Evolutionary conservation across 2,329 filamentous ascomycete genomes (phyloP), one percentile per base, ranked within the genome.

Genomic region (Monosporascus sp.): DNA sequence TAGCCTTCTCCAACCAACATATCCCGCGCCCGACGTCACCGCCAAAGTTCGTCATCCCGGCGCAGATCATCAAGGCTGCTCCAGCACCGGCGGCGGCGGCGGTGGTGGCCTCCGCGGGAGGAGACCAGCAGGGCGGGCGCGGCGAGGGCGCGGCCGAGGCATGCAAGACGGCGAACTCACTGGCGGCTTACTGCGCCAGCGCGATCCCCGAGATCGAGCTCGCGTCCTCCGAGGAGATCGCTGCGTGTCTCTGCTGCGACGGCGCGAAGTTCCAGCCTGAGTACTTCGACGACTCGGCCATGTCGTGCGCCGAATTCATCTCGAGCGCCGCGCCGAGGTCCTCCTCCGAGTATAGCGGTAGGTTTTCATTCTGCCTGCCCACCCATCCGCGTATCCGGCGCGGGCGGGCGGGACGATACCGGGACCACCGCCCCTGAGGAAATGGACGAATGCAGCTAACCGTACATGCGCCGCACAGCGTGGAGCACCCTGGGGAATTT

Each of bases 181-280:
- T 40, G 7, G 43, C 40, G 11, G 44, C 46, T 1, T 47, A 51
- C 34, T 55, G 52, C 26, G 48, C 48, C 11, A 31, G 40, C 26
- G 51, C 40, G 17, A 50, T 53, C 45, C 44, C 51, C 2, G 43
- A 45, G 37, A 48, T 49, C 37, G n/a, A 53, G n/a, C 9, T 36
- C n/a, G 54, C 54, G 16, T 26, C 50, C 24, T 16, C 22, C 44
- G 24, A 52, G 19, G 31, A 55, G 31, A 47, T 52, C 19, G 50
- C 34, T 17, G n/a, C 47, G 27, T 55, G 55, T 34, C 31, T 57
- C 16, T 57, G 55, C 44, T 57, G 55, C 31, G 41, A 49, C n/a
- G 53, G 55, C 20, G 37, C 26, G 7, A 36, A 27, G 3, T 57
- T 46, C 34, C 38, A 46, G 8, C 52, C 55, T 6, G 20, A 48